A percentile compares a stretch with the other conserved stretches of the same genome.
These are phyloP conservation scores for Yamadazyma taylorii DNA, from an alignment of 1,139 yeast species.

Conservation along the genomic window DNA sequence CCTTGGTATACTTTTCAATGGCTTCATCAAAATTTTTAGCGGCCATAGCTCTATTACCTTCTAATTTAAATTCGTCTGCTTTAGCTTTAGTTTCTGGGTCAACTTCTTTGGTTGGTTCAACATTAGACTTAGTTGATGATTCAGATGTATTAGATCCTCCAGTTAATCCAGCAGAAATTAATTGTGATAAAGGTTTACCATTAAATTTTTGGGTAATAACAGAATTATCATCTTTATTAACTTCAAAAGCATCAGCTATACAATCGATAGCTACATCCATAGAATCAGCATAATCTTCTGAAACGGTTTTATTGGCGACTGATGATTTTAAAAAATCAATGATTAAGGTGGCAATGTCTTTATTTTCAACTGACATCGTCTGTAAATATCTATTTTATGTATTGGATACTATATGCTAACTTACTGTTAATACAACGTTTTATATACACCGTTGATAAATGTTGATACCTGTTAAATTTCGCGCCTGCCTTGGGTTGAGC, in stretches of 20 bases:
- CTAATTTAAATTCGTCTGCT: conserved; percentile 82
- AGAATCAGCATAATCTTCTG: conserved; percentile 86
- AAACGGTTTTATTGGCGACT: conserved; percentile 60
- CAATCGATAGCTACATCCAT: conserved; percentile 94
- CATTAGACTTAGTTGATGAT: conserved; percentile 14
- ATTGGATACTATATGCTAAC: too few relatives aligned
- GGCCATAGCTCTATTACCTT: conserved; percentile 94
- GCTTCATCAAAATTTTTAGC: conserved; percentile 69
- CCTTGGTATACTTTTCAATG: conserved; percentile 73
- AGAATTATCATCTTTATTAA: conserved; percentile 49
- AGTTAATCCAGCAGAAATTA: conserved; percentile 30
- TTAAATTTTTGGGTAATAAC: conserved; percentile 36
- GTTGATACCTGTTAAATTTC: too few relatives aligned
- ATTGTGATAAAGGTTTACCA: conserved; percentile 50
- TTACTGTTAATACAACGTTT: too few relatives aligned
- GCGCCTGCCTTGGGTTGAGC: background rate
- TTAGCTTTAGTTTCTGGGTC: conserved; percentile 58
- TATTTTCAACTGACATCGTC: conserved; percentile 35
- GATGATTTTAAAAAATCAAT: conserved; percentile 68
- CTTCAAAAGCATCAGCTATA: conserved; percentile 82
- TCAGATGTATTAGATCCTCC: conserved; percentile 14
- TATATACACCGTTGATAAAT: too few relatives aligned
- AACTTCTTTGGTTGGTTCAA: conserved; percentile 32
- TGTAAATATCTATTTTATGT: background rate
- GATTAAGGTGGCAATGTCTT: conserved; percentile 75